Percentiles rank a stretch among this genome's conserved stretches.
phyloP scores from a whole-genome alignment of 179 eudicot species.

The Spinacia oleracea region DNA sequence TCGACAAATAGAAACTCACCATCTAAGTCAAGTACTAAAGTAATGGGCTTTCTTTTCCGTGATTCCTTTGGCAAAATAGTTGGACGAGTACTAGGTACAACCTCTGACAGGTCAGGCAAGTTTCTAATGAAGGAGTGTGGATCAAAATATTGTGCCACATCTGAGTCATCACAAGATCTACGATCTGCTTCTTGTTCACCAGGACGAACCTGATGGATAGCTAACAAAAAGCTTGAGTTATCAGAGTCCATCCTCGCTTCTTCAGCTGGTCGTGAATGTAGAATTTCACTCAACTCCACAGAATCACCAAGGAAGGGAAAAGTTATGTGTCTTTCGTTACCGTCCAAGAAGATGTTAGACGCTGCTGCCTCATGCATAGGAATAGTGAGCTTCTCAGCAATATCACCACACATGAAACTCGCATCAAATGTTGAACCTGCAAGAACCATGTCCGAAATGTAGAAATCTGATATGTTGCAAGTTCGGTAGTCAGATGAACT shows the following conservation, averaged over 20 bases:
- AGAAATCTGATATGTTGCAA: slow-evolving; percentile 77
- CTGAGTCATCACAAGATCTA: slow-evolving; percentile 48
- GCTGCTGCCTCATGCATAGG: slow-evolving; percentile 62
- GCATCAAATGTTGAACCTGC: slow-evolving; percentile 57
- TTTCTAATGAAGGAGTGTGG: slow-evolving; percentile 74
- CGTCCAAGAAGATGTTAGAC: slow-evolving; percentile 54
- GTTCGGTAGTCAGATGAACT: slow-evolving; percentile 61
- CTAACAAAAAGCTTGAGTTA: slow-evolving; percentile 67
- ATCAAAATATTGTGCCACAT: slow-evolving; percentile 70
- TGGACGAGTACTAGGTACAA: slow-evolving; percentile 42
- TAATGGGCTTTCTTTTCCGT: slow-evolving; percentile 52
- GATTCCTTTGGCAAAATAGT: slow-evolving; percentile 42
- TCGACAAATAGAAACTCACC: slow-evolving; percentile 46
- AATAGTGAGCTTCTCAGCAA: slow-evolving; percentile 38
- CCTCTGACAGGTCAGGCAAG: slow-evolving; percentile 69
- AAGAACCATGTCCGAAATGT: slow-evolving; percentile 69
- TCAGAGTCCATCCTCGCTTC: slow-evolving; percentile 39
- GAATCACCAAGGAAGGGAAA: slow-evolving; percentile 68
- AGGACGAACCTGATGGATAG: slow-evolving; percentile 73
- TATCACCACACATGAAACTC: slow-evolving; percentile 43
- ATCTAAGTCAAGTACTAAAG: slow-evolving; percentile 93
- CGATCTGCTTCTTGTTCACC: slow-evolving; percentile 60
- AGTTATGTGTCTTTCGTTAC: slow-evolving; percentile 53
- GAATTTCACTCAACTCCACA: slow-evolving; percentile 41
- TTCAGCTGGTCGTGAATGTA: slow-evolving; percentile 38